Percentiles rank a stretch among this genome's conserved stretches.
Evolutionary conservation across 164 flowering plant genomes (phyloP).

Genomic region (Saururus chinensis): DNA sequence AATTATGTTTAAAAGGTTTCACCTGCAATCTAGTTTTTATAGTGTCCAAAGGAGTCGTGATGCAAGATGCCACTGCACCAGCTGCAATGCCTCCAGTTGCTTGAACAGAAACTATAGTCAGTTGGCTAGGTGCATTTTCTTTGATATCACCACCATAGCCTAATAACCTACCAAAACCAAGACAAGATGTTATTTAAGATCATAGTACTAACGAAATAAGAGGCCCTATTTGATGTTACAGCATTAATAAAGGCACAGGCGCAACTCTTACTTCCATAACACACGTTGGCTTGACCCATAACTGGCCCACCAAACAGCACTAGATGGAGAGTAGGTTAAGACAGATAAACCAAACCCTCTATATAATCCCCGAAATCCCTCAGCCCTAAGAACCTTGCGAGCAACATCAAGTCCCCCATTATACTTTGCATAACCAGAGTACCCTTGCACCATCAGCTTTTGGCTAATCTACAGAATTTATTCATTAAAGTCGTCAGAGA

Average conservation of each 20-base stretch:
- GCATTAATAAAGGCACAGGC: background rate
- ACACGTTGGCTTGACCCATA: constrained; percentile 95
- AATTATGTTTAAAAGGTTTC: constrained; percentile 1
- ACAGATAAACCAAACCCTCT: constrained; percentile 93
- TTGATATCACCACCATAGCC: constrained; percentile 34
- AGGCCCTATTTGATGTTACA: background rate
- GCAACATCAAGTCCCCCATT: constrained; percentile 91
- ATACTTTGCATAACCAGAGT: constrained; percentile 73
- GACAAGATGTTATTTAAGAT: background rate
- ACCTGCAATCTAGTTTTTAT: constrained; percentile 98
- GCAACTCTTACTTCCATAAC: constrained; percentile 67
- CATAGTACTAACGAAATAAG: too few relatives aligned
- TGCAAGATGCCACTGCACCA: constrained; percentile 78
- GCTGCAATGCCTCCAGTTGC: constrained; percentile 83
- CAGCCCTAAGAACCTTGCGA: constrained; percentile 57
- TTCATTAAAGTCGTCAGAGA: background rate
- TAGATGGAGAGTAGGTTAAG: constrained; percentile 88
- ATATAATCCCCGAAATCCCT: constrained; percentile 83
- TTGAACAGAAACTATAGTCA: constrained; percentile 57
- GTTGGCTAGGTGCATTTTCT: constrained; percentile 35
- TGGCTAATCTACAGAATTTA: constrained; percentile 63
- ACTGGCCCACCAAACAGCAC: constrained; percentile 99
- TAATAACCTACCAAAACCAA: constrained; percentile 28
- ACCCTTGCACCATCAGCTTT: constrained; percentile 98
- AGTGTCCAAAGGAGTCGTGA: constrained; percentile 94